Evolutionary conservation across 2,329 filamentous ascomycete species (phyloP), one percentile per base, ranked within the genome.

Genomic region (Phoma sp.): DNA sequence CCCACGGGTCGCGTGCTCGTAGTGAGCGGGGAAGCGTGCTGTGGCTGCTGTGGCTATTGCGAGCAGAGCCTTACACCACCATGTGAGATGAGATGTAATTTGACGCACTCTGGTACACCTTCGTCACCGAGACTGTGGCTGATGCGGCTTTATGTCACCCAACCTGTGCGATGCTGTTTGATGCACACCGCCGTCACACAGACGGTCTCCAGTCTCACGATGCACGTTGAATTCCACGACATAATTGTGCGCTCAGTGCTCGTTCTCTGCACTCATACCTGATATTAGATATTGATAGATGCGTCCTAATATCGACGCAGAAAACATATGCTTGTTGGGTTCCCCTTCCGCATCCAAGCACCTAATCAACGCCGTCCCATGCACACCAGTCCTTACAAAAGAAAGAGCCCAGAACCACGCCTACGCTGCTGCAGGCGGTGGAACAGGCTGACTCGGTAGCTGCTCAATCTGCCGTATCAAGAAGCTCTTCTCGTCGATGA

Each of bases 401-500:
- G 21, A 53, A 51, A 36, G 17, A 38, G 5, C 7, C 18, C 34
- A 36, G 5, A 42, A 14, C 11, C 34, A 38, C 23, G 30, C 33
- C 52, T 36, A 67, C 52, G 51, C 57, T 36, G 66, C 57, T n/a
- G 61, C 29, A 29, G 66, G 63, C 12, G 63, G 65, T 14, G 60
- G 60, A 15, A 68, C 47, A 0, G 73, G 73, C 17, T 66, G 65
- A 21, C 58, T 75, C 7, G 74, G 74, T 28, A 77, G 64, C 43
- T 74, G 66, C 62, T 85, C 83, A 69, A 99, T 98, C 76, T 97
- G 93, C 76, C 96, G 93, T 69, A 99, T 93, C 68, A 99, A 80
- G 73, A 98, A 99, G 66, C 95, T 93, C 72, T 96, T 91, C 81
- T 99, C 95, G 71, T 99, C 95, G 62, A 93, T 95, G 74, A 99